Evolutionary conservation across 805 yeast species (phyloP).

Genomic region (Starmerella bacillaris): DNA sequence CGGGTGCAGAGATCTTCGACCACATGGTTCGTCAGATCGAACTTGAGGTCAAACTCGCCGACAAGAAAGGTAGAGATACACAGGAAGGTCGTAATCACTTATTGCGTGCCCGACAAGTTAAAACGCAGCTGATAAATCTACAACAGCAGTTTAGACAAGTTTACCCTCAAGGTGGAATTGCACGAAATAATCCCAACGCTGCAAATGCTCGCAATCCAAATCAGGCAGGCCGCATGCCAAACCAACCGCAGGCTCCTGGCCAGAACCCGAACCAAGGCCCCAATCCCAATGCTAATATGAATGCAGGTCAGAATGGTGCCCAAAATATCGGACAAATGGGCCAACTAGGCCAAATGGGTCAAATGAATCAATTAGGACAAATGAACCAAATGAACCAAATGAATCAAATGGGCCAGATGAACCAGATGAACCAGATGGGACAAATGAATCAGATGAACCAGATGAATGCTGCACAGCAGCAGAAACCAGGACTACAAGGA

Average conservation of each 20-base stretch:
- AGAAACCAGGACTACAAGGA: constrained; percentile 2
- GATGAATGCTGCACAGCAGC: not conserved
- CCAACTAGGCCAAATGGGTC: constrained; percentile 9
- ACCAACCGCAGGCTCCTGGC: constrained; percentile 9
- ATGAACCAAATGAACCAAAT: constrained; percentile 1
- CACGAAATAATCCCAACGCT: constrained; percentile 1
- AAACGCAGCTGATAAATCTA: constrained; percentile 13
- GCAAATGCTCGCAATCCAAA: not conserved
- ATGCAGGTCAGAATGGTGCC: constrained; percentile 1
- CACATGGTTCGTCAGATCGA: constrained; percentile 20
- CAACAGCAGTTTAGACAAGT: constrained; percentile 10
- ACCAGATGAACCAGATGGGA: constrained; percentile 1
- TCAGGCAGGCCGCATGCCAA: constrained; percentile 5
- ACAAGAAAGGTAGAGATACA: constrained; percentile 18
- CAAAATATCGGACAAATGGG: too few relatives aligned
- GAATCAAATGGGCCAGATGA: not conserved
- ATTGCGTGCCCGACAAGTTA: constrained; percentile 20
- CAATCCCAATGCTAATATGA: too few relatives aligned
- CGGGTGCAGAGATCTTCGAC: constrained; percentile 12
- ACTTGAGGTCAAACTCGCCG: constrained; percentile 17
- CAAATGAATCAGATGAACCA: constrained; percentile 1
- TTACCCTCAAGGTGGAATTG: too few relatives aligned
- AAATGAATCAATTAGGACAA: not conserved
- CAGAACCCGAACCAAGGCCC: constrained; percentile 1
- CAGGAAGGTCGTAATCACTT: constrained; percentile 21